Conservation (phyloP, 202 grass and related monocot genomes). For the Saccharum hybrid region DNA sequence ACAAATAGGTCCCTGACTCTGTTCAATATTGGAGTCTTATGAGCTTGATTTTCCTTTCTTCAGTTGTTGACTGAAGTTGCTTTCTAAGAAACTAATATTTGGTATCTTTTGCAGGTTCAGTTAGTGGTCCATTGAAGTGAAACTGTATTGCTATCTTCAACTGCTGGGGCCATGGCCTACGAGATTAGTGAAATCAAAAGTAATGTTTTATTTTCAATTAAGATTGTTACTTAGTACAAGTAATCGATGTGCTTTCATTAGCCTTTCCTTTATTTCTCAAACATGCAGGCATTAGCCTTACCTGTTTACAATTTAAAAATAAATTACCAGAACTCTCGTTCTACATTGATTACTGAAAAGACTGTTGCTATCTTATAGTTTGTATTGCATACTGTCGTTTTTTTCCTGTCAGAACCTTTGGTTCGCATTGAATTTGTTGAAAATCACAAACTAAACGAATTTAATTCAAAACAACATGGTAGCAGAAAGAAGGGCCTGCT, state of each 20-base stretch:
- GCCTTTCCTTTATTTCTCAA: not conserved
- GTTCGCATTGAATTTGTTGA: constrained; percentile 28
- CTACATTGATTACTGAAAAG: constrained; percentile 15
- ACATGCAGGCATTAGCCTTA: constrained; percentile 2
- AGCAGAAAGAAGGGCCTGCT: constrained; percentile 1
- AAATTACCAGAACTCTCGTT: not conserved
- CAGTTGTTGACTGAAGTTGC: not conserved
- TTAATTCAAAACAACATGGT: not conserved
- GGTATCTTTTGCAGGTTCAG: constrained; percentile 44
- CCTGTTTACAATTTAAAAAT: constrained; percentile 8
- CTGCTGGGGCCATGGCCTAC: constrained; percentile 60
- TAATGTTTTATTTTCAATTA: constrained; percentile 53
- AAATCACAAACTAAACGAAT: constrained; percentile 2
- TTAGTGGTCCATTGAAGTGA: constrained; percentile 34
- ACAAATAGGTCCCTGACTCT: constrained; percentile 5
- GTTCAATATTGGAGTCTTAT: not conserved
- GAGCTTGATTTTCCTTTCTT: constrained; percentile 36
- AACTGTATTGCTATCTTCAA: constrained; percentile 40
- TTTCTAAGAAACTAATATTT: constrained; percentile 25
- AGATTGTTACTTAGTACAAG: constrained; percentile 36
- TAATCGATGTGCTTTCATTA: not conserved
- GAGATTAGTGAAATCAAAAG: constrained; percentile 98
- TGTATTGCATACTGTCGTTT: not conserved
- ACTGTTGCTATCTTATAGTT: not conserved
- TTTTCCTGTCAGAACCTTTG: not conserved